A percentile compares a stretch with the other conserved stretches of the same genome.
phyloP scores from a whole-genome alignment of 129 eudicot genomes.

The Calendula officinalis region DNA sequence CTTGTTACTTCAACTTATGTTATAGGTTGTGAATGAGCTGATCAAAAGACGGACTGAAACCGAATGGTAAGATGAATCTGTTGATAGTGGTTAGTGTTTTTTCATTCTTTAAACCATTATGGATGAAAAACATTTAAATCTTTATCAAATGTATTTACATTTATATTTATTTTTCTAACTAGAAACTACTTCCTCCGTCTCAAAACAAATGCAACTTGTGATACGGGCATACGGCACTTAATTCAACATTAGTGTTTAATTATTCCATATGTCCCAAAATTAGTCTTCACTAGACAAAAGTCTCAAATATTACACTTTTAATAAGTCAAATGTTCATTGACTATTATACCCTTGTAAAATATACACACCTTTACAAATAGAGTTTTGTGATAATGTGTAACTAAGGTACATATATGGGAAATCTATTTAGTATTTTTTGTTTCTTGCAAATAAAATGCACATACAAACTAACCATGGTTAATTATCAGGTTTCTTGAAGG shows the following conservation, averaged over 20 bases:
- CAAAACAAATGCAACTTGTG: conserved; percentile 2
- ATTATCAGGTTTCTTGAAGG: conserved; percentile 76
- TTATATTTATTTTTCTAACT: not conserved
- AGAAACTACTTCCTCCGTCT: not conserved
- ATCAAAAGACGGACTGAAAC: conserved; percentile 62
- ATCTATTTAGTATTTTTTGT: not conserved
- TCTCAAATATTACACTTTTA: too few relatives aligned
- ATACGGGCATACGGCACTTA: too few relatives aligned
- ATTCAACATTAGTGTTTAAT: too few relatives aligned
- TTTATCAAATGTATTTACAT: not conserved
- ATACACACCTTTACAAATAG: too few relatives aligned
- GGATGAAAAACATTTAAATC: not conserved
- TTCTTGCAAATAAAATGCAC: not conserved
- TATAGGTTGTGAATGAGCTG: conserved; percentile 77
- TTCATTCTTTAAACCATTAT: not conserved
- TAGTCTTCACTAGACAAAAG: not conserved
- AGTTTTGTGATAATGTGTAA: too few relatives aligned
- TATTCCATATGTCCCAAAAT: not conserved
- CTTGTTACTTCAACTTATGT: not conserved
- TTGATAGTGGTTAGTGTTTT: conserved; percentile 1
- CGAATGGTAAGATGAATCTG: conserved; percentile 52
- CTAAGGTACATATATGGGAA: too few relatives aligned
- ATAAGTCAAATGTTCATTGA: too few relatives aligned
- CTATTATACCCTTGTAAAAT: too few relatives aligned
- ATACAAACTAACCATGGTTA: not conserved